Evolutionary conservation across 2,329 filamentous ascomycete genomes (phyloP), one percentile per base, ranked within the genome.

Genomic region (Cytospora schulzeri): DNA sequence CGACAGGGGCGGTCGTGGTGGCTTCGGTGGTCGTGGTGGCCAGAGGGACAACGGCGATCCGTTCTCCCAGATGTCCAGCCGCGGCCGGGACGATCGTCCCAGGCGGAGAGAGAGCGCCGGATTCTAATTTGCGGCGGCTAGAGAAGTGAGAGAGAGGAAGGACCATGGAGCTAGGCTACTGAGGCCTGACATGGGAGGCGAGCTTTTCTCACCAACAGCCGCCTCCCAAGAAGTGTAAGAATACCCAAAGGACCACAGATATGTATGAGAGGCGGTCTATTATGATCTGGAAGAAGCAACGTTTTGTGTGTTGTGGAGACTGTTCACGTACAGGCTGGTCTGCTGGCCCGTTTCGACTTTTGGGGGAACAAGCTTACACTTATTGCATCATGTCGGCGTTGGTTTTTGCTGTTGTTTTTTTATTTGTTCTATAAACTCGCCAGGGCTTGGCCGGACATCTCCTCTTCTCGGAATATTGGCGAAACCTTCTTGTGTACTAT

Each of bases 11-110:
- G n/a, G n/a, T n/a, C n/a, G n/a, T n/a, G n/a, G 59, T 8, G 63
- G 59, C 4, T 64, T 52, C 31, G 60, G 64, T n/a, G 51, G 45
- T 14, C 41, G 50, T 48, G 50, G 61, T 24, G 26, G 41, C 45
- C 29, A 17, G 9, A 56, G 57, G 35, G 54, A 55, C 22, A 29
- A 52, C 15, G 38, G 57, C 17, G 65, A 67, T 11, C 54, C 65
- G 1, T 67, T 67, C 52, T 19, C 28, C 4, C 33, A 45, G 55
- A 62, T 67, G 59, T 52, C 58, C 8, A n/a, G 45, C 14, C 28
- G 29, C 26, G 19, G 26, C 24, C 22, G 45, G 14, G 17, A 57
- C 14, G 62, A 59, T n/a, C 62, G 62, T 12, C 50, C 58, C 41
- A 7, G 4, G 0, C 31, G 62, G 24, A 50, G 50, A 19, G n/a